These are phyloP conservation scores for Citrullus colocynthis DNA, from an alignment of 306 rosid species.

Conservation along the genomic window DNA sequence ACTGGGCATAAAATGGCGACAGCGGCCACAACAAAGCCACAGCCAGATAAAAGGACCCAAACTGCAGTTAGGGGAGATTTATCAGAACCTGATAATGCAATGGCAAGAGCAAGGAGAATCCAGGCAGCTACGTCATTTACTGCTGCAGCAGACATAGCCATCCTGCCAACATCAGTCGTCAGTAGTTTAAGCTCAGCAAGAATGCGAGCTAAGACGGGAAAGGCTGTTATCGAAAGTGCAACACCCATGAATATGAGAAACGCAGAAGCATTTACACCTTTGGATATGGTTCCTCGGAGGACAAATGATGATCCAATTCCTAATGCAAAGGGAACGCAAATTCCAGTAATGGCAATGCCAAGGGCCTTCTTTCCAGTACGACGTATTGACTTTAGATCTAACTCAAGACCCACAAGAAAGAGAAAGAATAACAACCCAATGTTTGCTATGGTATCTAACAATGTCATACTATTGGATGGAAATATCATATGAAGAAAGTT, in stretches of 20 bases:
- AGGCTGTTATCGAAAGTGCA: conserved; percentile 81
- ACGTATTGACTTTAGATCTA: conserved; percentile 55
- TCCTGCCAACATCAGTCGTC: conserved; percentile 62
- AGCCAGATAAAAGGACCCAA: conserved; percentile 71
- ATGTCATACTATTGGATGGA: conserved; percentile 63
- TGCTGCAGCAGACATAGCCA: conserved; percentile 95
- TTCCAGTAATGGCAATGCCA: conserved; percentile 69
- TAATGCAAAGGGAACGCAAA: conserved; percentile 54
- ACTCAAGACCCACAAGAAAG: conserved; percentile 64
- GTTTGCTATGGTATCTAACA: conserved; percentile 84
- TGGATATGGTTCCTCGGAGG: conserved; percentile 44
- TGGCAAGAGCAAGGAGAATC: conserved; percentile 83
- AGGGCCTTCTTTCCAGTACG: conserved; percentile 51
- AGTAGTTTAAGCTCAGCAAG: conserved; percentile 79
- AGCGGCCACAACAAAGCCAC: conserved; percentile 33
- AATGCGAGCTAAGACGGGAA: conserved; percentile 84
- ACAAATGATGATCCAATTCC: conserved; percentile 74
- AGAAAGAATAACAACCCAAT: conserved; percentile 76
- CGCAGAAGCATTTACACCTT: conserved; percentile 35
- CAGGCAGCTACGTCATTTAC: conserved; percentile 85
- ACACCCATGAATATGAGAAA: conserved; percentile 89
- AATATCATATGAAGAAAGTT: conserved; percentile 44
- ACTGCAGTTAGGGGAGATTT: conserved; percentile 50
- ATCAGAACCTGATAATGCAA: conserved; percentile 52
- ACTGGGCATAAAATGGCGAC: conserved; percentile 35